Evolutionary conservation across 139 green algal species (phyloP), one percentile per base, ranked within the genome.

Genomic region (Chlorella sp.): DNA sequence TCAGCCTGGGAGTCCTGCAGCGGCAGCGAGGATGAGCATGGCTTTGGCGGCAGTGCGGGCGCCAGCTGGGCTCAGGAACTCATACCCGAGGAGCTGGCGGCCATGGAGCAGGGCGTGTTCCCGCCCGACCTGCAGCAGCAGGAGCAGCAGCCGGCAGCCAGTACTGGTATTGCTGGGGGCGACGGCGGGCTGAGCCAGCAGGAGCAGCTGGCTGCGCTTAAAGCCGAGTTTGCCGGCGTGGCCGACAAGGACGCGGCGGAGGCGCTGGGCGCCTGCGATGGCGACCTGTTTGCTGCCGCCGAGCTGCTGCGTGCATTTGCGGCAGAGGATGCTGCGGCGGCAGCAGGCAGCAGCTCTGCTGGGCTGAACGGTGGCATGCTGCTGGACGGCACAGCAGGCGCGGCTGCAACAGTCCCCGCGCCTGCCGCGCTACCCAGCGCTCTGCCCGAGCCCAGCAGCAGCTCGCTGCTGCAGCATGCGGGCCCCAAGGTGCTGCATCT

Each of bases 401-500:
- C 34, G 58, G 76, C 58, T 54, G 58, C 36, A 60, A 70, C 11
- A 43, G 74, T 80, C 74, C 58, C 58, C 36, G 75, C 76, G 20
- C 36, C 54, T 34, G 76, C 38, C 40, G 76, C 36, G 48, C 51
- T 60, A 16, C 51, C 51, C 51, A 60, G 51, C 51, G 48, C 74
- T 32, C 26, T 48, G 41, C 46, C 73, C 46, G 73, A 54, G 46
- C 41, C 20, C 36, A n/a, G 38, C 38, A 19, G 13, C 56, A 46
- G 48, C 34, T 34, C 14, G 16, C 34, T 81, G 74, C 54, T 56
- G 30, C 76, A 73, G 38, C 76, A 82, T 30, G 76, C 26, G 36
- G 30, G 26, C 26, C 54, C 76, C 76, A 82, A 82, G 76, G 60
- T 83, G 77, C 60, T 44, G 77, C 77, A 83, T 40, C 77, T 83